Base-by-base conservation (phyloP, 2,329 filamentous ascomycete genomes). In the Blastomyces emzantsi region DNA sequence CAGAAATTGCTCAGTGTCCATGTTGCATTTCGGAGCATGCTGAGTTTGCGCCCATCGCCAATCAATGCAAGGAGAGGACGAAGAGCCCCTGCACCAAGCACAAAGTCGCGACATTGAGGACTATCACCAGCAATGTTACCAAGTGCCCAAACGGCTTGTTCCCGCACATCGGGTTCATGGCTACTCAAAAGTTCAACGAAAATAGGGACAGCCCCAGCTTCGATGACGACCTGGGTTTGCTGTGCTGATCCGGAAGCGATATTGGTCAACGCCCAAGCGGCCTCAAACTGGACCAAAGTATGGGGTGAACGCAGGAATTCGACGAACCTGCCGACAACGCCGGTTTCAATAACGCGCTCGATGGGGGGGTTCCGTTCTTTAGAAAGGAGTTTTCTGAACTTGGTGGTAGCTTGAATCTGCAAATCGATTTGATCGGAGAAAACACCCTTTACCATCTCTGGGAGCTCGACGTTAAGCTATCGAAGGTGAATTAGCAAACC, bases 1-100 rank as follows among this genome's bases (percentile, higher is more conserved):
- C 94, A 99, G 81, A 99, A 99, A 83, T 99, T 99, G 85, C 94
- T 97, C 64, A 99, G 82, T 55, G 94, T 99, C 94, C 94, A 99
- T 30, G 94, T 99, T 45, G 94, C 94, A 76, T 99, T 99, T 70
- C 94, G 86, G 61, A 99, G 87, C 94, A 99, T 99, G 84, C 92
- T 97, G 64, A 99, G 83, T 84, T 99, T 99, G 73, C 94, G 92
- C 81, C 94, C 97, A 78, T 99, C 94, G 62, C 93, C 93, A 64
- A 99, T 87, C 55, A 99, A 85, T 73, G 86, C 86, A 64, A 99
- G 85, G 64, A 99, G 84, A 61, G 94, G 94, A 77, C 91, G 91
- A 61, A 99, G 85, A 67, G 94, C 94, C 72, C 92, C 92, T 69
- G 90, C 91, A 76, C 88, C 87, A 64, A 99, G 85, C 65, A 99